Evolutionary conservation across 2,329 filamentous ascomycete species (phyloP).

Genomic region (Paecilomyces formosus): DNA sequence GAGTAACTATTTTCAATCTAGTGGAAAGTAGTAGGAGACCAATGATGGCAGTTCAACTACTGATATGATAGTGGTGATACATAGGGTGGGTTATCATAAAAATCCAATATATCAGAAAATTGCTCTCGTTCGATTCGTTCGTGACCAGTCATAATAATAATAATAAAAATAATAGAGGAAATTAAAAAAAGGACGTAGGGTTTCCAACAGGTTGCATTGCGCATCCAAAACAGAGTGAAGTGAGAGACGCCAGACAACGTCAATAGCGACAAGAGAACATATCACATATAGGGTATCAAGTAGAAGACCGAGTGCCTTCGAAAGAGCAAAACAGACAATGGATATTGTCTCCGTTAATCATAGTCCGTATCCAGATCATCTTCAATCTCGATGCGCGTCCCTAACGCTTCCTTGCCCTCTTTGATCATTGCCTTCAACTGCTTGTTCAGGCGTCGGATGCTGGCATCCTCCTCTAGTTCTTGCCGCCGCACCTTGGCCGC

Average conservation of each 20-base stretch:
- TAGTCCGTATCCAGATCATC: constrained; percentile 31
- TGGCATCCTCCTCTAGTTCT: constrained; percentile 70
- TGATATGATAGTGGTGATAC: background rate
- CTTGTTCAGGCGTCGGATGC: constrained; percentile 71
- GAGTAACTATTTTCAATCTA: too few relatives aligned
- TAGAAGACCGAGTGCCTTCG: background rate
- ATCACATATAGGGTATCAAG: background rate
- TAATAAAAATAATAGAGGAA: background rate
- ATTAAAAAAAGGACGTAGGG: constrained; percentile 8
- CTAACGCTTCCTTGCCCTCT: constrained; percentile 80
- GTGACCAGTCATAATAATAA: background rate
- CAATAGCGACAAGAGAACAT: background rate
- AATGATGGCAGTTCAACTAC: background rate
- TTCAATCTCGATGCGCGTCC: constrained; percentile 61
- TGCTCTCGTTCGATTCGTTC: background rate
- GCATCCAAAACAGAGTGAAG: background rate
- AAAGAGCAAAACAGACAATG: background rate
- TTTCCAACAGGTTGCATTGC: background rate
- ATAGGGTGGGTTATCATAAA: background rate
- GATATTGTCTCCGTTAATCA: background rate
- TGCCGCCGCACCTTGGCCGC: constrained; percentile 64
- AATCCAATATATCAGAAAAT: background rate
- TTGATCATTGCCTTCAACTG: constrained; percentile 79
- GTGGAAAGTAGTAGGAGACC: background rate
- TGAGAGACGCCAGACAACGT: background rate